Conservation (phyloP, 2,329 filamentous ascomycete species). For the Magnaporthiopsis incrustans region DNA sequence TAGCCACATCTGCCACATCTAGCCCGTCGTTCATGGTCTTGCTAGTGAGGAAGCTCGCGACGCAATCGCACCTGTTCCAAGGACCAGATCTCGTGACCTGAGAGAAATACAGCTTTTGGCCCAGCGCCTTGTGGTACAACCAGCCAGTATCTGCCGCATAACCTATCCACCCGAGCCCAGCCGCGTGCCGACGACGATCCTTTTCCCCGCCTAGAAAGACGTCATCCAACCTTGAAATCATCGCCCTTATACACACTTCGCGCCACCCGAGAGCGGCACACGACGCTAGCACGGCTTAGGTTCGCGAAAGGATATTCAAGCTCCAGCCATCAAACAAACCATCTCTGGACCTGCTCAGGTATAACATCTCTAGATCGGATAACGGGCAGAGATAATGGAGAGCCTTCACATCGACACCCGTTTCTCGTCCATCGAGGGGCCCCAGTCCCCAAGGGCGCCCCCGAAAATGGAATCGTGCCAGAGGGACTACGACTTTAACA, state of each 20-base stretch:
- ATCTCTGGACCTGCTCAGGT: not conserved
- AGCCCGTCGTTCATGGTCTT: slow-evolving; percentile 26
- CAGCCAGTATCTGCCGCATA: not conserved
- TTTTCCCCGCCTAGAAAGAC: not conserved
- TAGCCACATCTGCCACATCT: not conserved
- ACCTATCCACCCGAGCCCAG: not conserved
- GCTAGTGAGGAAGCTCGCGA: slow-evolving; percentile 29
- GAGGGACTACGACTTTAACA: slow-evolving; percentile 29
- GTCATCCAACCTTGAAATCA: not conserved
- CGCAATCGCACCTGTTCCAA: not conserved
- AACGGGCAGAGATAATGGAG: slow-evolving; percentile 1
- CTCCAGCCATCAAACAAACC: not conserved
- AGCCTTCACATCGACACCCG: slow-evolving; percentile 8
- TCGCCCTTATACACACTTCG: not conserved
- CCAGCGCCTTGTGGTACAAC: not conserved
- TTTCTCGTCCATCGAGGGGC: slow-evolving; percentile 9
- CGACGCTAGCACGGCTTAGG: not conserved
- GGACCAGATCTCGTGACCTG: slow-evolving; percentile 1
- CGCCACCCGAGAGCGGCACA: not conserved
- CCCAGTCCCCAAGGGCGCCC: slow-evolving; percentile 18
- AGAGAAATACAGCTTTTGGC: not conserved
- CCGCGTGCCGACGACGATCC: not conserved
- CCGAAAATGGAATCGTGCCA: slow-evolving; percentile 33
- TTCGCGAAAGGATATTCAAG: not conserved
- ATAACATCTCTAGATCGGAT: not conserved